phyloP scores from a whole-genome alignment of 768 basidiomycete genomes.

The Lentinula raphanica region DNA sequence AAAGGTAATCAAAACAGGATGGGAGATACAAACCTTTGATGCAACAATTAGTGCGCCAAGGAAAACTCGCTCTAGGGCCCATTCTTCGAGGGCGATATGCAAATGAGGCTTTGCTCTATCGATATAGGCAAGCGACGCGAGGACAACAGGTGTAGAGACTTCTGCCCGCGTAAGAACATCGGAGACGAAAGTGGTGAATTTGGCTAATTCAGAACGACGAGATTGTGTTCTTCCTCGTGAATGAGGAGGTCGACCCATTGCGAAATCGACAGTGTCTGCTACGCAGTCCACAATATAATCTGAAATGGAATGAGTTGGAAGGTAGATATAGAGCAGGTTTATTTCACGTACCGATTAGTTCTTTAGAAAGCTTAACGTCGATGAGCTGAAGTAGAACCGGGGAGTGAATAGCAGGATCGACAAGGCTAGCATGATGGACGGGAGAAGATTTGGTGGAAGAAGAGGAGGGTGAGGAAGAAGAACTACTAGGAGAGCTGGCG shows the following conservation, averaged over 20 bases:
- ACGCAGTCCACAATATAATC: constrained; percentile 69
- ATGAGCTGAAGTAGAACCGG: constrained; percentile 66
- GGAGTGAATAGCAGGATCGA: constrained; percentile 58
- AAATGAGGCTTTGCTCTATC: constrained; percentile 72
- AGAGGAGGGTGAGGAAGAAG: not conserved
- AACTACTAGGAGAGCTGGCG: not conserved
- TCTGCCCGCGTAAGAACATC: constrained; percentile 71
- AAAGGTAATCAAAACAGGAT: not conserved
- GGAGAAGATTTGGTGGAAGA: constrained; percentile 14
- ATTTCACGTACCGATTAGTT: constrained; percentile 52
- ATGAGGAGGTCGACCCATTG: constrained; percentile 62
- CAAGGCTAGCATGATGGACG: constrained; percentile 47
- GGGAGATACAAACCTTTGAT: constrained; percentile 59
- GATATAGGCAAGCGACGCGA: constrained; percentile 72
- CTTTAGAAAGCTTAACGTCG: constrained; percentile 53
- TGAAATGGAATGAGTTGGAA: constrained; percentile 19
- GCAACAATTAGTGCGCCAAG: constrained; percentile 83
- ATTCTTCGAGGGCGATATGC: constrained; percentile 75
- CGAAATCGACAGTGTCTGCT: constrained; percentile 69
- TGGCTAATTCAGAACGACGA: constrained; percentile 45
- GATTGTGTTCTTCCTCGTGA: constrained; percentile 44
- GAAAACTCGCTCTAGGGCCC: constrained; percentile 88
- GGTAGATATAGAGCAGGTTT: constrained; percentile 9
- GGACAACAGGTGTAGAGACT: constrained; percentile 62
- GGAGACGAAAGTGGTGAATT: constrained; percentile 61